Evolutionary conservation across 2,329 filamentous ascomycete species (phyloP).

Genomic region (Colletotrichum phormii): DNA sequence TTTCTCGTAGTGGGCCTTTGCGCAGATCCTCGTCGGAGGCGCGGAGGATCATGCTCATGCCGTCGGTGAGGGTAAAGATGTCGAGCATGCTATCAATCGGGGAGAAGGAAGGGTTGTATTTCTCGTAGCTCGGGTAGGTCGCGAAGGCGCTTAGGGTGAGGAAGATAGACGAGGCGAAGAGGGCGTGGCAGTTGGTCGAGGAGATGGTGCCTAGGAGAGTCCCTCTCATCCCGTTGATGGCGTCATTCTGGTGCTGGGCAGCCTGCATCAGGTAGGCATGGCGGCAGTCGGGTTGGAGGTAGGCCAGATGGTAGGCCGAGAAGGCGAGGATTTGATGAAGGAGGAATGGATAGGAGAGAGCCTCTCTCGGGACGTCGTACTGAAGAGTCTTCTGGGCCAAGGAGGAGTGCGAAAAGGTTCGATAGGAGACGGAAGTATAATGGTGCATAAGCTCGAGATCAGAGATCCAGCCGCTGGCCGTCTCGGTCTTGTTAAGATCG

Average conservation of each 20-base stretch:
- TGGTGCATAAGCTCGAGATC: constrained; percentile 53
- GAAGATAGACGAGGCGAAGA: constrained; percentile 49
- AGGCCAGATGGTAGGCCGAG: constrained; percentile 46
- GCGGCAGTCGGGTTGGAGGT: constrained; percentile 42
- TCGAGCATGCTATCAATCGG: constrained; percentile 48
- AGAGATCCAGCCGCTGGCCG: constrained; percentile 45
- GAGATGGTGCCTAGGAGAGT: constrained; percentile 41
- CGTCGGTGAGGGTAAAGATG: constrained; percentile 45
- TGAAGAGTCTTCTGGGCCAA: constrained; percentile 41
- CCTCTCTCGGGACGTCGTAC: constrained; percentile 42
- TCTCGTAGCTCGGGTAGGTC: constrained; percentile 39
- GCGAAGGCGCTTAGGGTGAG: constrained; percentile 48
- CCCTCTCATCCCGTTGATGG: constrained; percentile 45
- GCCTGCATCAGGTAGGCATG: constrained; percentile 43
- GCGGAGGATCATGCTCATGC: constrained; percentile 46
- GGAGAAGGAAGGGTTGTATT: constrained; percentile 34
- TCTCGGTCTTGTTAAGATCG: constrained; percentile 37
- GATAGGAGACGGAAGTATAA: constrained; percentile 45
- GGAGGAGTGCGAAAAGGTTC: constrained; percentile 42
- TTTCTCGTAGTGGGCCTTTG: constrained; percentile 39
- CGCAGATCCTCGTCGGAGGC: constrained; percentile 41
- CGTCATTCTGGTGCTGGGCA: constrained; percentile 49
- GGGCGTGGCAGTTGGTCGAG: constrained; percentile 46
- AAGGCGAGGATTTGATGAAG: constrained; percentile 48
- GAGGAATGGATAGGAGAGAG: constrained; percentile 43